Base-by-base conservation (phyloP, 148 eudicot genomes). In the Amaranthus hypochondriacus region DNA sequence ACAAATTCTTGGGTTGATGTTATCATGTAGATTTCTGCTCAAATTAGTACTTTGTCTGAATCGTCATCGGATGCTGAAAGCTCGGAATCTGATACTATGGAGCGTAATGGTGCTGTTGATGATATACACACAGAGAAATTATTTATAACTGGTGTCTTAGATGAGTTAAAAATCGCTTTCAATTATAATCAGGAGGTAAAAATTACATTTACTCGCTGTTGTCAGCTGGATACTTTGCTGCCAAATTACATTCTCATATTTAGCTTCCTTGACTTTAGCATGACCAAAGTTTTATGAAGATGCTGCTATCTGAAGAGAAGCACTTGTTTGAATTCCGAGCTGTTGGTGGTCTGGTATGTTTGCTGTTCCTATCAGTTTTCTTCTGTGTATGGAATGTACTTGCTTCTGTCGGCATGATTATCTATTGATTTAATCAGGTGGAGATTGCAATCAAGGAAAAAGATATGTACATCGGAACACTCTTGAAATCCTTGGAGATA, bases 261-360 rank as follows among this genome's bases (percentile, higher is more conserved):
- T 69, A 4, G n/a, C 28, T 76, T 62, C 58, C 65, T 56, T 46
- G 14, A 56, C 54, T 57, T 49, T 80, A 89, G 97, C 82, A 78
- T 72, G 90, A 82, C 51, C 72, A 81, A 63, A 85, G 84, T 81
- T 84, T 84, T 54, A 86, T 73, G 80, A 86, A 85, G 85, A 87
- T 89, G 82, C 92, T 95, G 75, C 86, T 88, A 56, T 96, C 92
- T 56, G 86, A 92, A 77, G 98, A 95, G 84, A 83, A 73, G 71
- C 88, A 82, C 68, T 82, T 95, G 79, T 87, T 95, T 83, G 98
- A 95, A 80, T 81, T 95, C 75, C 96, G 98, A 79, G 98, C 98
- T 61, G 92, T 84, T 71, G 98, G 98, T 78, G 97, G 97, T 76
- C 96, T 86, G 93, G 98, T 90, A 86, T 72, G 86, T n/a, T 54